Evolutionary conservation across 108 stramenopile species (phyloP), one percentile per base, ranked within the genome.

Genomic region (Mayamaea pseudoterrestris): DNA sequence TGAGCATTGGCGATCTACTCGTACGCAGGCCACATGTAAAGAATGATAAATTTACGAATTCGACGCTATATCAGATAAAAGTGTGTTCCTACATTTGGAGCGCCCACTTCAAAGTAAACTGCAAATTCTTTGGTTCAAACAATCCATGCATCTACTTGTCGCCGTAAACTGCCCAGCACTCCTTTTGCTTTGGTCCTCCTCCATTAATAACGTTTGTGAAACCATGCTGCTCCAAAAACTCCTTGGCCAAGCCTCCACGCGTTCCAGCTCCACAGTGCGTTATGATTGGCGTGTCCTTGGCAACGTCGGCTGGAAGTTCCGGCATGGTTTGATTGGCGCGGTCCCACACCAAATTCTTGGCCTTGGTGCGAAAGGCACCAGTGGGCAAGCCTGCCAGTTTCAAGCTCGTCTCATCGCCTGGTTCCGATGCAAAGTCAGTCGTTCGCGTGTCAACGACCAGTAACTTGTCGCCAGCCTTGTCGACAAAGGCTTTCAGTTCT

Each of bases 261-360:
- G 80, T 80, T 1, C 90, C 90, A 21, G 76, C 90, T 46, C 90
- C 90, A 57, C 90, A 91, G 60, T 91, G 90, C 7, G 90, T 87
- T 52, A 91, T 86, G 30, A 91, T 83, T 11, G 80, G 79, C 1
- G 84, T 79, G 52, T 81, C 77, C 65, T 71, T 79, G 37, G 37
- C 18, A 20, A 39, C 37, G n/a, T n/a, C n/a, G n/a, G n/a, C n/a
- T n/a, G n/a, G n/a, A n/a, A n/a, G n/a, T n/a, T n/a, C n/a, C n/a
- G 79, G 80, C 82, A 91, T 83, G 2, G 60, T 47, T 9, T 73
- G 55, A 9, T 37, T 69, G 7, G 58, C 56, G 9, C 81, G 65
- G 58, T 76, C 76, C 66, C 68, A 91, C 21, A 80, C 58, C 43
- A 86, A 53, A 65, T 73, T 60, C 6, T 74, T 29, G 2, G 76